Conservation (phyloP, 495 filamentous ascomycete genomes). For the Penicillium subrubescens region DNA sequence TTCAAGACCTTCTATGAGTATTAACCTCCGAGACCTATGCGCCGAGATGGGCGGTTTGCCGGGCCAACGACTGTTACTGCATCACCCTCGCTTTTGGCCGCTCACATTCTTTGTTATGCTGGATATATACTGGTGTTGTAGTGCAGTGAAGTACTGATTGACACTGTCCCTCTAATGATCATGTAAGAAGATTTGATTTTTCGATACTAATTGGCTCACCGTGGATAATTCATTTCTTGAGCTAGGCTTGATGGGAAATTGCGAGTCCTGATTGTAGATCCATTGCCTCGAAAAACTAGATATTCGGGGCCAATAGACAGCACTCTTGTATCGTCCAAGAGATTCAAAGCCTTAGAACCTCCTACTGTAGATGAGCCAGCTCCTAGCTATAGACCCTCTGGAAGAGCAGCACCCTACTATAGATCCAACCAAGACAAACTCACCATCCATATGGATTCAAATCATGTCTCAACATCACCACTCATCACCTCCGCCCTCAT, state of each 20-base stretch:
- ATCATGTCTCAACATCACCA: neutral
- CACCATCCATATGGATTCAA: neutral
- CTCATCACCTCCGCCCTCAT: conserved; percentile 1
- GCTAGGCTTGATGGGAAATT: neutral
- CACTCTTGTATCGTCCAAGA: neutral
- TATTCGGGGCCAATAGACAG: neutral
- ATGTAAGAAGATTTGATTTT: conserved; percentile 9
- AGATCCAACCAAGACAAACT: neutral
- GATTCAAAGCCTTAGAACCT: neutral
- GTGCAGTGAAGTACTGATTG: neutral
- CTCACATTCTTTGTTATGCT: conserved; percentile 22
- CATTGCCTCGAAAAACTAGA: neutral
- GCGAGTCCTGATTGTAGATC: neutral
- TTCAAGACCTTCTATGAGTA: neutral
- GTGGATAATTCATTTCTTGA: neutral
- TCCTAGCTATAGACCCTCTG: neutral
- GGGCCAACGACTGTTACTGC: conserved; percentile 10
- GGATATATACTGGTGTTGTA: neutral
- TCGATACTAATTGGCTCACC: neutral
- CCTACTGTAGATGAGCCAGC: neutral
- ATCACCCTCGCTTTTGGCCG: conserved; percentile 15
- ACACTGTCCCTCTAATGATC: no score
- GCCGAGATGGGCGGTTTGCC: neutral
- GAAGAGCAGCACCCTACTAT: neutral
- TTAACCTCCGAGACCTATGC: neutral